A percentile compares a stretch with the other conserved stretches of the same genome.
Conservation (phyloP, 441 rosid genomes). For the Raphanus hybrid region DNA sequence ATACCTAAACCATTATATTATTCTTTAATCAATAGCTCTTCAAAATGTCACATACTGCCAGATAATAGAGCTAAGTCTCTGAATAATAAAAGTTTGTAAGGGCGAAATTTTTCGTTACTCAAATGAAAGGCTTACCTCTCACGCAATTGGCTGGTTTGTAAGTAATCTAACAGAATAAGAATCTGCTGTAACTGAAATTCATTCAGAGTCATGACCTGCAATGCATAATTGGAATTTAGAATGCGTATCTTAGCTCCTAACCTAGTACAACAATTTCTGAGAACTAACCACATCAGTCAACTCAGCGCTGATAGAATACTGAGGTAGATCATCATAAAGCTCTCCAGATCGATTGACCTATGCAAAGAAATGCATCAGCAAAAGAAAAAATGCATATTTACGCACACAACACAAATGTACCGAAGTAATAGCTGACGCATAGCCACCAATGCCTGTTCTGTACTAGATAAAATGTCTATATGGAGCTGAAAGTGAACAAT, state of each 20-base stretch:
- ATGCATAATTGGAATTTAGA: constrained; percentile 30
- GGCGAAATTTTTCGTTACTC: constrained; percentile 9
- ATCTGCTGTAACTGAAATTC: constrained; percentile 82
- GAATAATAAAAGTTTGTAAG: constrained; percentile 7
- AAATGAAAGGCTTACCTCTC: constrained; percentile 69
- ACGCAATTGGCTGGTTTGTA: constrained; percentile 68
- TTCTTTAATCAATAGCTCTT: constrained; percentile 1
- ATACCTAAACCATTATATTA: constrained; percentile 56
- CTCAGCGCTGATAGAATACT: constrained; percentile 77
- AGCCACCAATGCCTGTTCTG: constrained; percentile 16
- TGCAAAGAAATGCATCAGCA: constrained; percentile 30
- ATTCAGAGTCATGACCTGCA: constrained; percentile 69
- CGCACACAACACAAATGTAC: constrained; percentile 16
- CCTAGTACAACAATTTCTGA: neutral
- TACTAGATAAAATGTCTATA: constrained; percentile 15
- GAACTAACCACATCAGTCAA: constrained; percentile 72
- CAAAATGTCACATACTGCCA: neutral
- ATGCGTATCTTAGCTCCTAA: constrained; percentile 27
- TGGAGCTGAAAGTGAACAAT: constrained; percentile 6
- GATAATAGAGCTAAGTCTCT: constrained; percentile 9
- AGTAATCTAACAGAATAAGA: constrained; percentile 74
- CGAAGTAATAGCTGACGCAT: constrained; percentile 15
- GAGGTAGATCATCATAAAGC: constrained; percentile 73
- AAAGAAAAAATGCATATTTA: constrained; percentile 16
- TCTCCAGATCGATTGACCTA: constrained; percentile 86